These are phyloP conservation scores for Scleroderma bovista DNA, from an alignment of 768 basidiomycete species.

Conservation along the genomic window DNA sequence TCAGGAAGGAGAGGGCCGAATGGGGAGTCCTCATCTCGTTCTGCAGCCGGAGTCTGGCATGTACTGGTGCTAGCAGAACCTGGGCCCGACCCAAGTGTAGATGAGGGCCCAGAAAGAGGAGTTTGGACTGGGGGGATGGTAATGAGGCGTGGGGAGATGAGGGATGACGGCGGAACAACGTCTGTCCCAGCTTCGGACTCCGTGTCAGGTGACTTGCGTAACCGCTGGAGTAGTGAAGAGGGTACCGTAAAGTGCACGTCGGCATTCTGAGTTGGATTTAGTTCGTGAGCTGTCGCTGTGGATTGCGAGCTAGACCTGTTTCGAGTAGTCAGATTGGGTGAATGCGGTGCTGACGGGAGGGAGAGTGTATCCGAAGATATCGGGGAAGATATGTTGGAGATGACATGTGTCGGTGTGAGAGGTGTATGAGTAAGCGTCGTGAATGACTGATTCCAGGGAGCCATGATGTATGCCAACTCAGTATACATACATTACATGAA, in stretches of 20 bases:
- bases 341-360: not conserved
- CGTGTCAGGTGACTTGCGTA: not conserved
- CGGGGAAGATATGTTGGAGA: slow-evolving; percentile 36
- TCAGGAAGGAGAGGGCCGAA: slow-evolving; percentile 28
- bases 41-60: not conserved
- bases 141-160: slow-evolving; percentile 1
- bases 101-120: slow-evolving; percentile 4
- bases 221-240: not conserved
- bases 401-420: slow-evolving; percentile 44
- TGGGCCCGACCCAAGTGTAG: slow-evolving; percentile 15
- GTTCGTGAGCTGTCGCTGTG: not conserved
- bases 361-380: not conserved
- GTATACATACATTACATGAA: not conserved
- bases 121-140: slow-evolving; percentile 10
- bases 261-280: slow-evolving; percentile 1
- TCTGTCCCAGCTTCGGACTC: not conserved
- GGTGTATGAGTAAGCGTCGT: slow-evolving; percentile 40
- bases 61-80: too few species aligned
- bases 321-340: not conserved
- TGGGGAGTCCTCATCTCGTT: slow-evolving; percentile 19
- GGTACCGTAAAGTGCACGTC: slow-evolving; percentile 1
- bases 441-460: slow-evolving; percentile 35
- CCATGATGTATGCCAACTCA: not conserved
- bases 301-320: not conserved
- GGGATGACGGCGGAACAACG: not conserved